A percentile compares a stretch with the other conserved stretches of the same genome.
Conservation (phyloP, 2,329 filamentous ascomycete species). For the Hymenoscyphus fructigenus region DNA sequence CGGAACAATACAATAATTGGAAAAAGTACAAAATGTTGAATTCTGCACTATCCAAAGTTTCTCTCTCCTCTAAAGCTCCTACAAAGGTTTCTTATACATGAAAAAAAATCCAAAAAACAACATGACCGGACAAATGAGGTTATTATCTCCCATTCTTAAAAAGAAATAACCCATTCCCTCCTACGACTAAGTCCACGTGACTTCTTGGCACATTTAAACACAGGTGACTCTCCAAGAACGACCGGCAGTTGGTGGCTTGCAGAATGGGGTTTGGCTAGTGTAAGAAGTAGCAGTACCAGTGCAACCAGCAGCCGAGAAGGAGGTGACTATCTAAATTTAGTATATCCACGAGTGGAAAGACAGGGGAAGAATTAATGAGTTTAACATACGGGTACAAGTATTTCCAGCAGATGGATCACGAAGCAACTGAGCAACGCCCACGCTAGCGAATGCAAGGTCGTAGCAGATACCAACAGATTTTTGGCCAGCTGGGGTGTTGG, state of each 20-base stretch:
- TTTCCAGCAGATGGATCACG: not conserved
- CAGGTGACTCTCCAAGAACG: not conserved
- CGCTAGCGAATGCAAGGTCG: not conserved
- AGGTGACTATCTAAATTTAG: not conserved
- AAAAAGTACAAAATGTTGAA: constrained; percentile 2
- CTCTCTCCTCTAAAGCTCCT: not conserved
- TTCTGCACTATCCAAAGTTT: not conserved
- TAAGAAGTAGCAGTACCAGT: not conserved
- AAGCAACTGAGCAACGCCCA: not conserved
- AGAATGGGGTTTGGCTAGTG: not conserved
- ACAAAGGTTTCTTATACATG: not conserved
- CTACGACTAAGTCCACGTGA: not conserved
- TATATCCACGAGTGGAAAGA: not conserved
- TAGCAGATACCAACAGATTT: not conserved
- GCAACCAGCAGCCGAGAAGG: not conserved
- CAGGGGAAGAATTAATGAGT: not conserved
- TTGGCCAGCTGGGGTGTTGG: not conserved
- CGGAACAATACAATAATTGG: not conserved
- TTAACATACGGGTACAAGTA: not conserved
- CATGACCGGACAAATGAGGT: not conserved
- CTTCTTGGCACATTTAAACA: not conserved
- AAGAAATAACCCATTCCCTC: not conserved
- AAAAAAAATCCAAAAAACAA: not conserved
- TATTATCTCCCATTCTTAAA: not conserved
- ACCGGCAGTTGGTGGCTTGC: not conserved